Evolutionary conservation across 2,329 filamentous ascomycete genomes (phyloP).

Genomic region (Calonectria leucothoes): DNA sequence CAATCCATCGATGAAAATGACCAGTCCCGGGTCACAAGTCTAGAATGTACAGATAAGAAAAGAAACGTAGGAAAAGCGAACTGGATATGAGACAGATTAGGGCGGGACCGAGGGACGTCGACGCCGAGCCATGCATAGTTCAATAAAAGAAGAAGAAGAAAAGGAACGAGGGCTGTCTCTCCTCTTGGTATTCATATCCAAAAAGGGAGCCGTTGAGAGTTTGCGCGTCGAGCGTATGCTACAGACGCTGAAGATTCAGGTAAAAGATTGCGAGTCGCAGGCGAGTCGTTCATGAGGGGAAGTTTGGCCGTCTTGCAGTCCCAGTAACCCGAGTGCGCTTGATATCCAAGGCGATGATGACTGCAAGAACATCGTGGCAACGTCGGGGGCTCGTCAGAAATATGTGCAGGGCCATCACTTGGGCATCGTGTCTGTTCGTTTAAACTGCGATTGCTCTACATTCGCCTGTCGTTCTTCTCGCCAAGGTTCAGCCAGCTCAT

Average conservation of each 20-base stretch:
- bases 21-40: slow-evolving; percentile 46
- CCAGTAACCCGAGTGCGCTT: slow-evolving; percentile 9
- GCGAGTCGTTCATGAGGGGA: slow-evolving; percentile 16
- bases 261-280: slow-evolving; percentile 13
- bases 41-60: slow-evolving; percentile 49
- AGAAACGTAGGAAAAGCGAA: slow-evolving; percentile 35
- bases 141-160: slow-evolving; percentile 35
- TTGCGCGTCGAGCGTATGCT: background rate
- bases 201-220: slow-evolving; percentile 22
- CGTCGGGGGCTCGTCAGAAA: slow-evolving; percentile 31
- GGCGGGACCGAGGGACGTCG: slow-evolving; percentile 45
- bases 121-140: slow-evolving; percentile 43
- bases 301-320: background rate
- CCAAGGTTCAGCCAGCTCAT: slow-evolving; percentile 89
- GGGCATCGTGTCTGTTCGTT: slow-evolving; percentile 31
- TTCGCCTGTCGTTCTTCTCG: slow-evolving; percentile 60
- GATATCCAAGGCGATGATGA: slow-evolving; percentile 7
- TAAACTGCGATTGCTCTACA: slow-evolving; percentile 33
- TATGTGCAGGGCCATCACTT: slow-evolving; percentile 17
- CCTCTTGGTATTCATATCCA: background rate
- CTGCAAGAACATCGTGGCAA: slow-evolving; percentile 32
- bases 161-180: background rate
- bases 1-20: slow-evolving; percentile 37
- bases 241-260: slow-evolving; percentile 19
- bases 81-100: slow-evolving; percentile 47